phyloP scores from a whole-genome alignment of 768 basidiomycete species.

The Boletus insuetus region DNA sequence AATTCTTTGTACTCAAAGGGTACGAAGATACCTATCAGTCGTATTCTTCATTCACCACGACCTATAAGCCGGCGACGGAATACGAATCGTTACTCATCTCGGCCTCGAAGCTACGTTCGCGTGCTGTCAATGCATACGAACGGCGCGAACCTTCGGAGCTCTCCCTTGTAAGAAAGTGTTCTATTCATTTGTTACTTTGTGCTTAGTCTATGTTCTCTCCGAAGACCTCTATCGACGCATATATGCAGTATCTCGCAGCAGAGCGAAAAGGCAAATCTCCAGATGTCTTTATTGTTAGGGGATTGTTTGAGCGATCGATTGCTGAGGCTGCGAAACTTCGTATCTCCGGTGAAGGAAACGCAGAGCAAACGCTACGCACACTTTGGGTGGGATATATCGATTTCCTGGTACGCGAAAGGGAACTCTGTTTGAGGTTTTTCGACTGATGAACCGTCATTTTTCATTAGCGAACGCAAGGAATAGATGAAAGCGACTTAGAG shows the following conservation, averaged over 20 bases:
- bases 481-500: slow-evolving; percentile 41
- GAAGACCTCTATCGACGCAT: slow-evolving; percentile 52
- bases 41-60: slow-evolving; percentile 89
- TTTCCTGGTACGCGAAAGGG: slow-evolving; percentile 50
- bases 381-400: slow-evolving; percentile 80
- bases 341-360: slow-evolving; percentile 50
- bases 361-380: slow-evolving; percentile 54
- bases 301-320: slow-evolving; percentile 73
- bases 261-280: slow-evolving; percentile 63
- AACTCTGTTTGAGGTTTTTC: neutral
- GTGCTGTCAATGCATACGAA: slow-evolving; percentile 57
- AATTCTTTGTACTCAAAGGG: slow-evolving; percentile 41
- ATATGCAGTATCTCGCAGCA: slow-evolving; percentile 57
- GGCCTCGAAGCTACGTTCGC: slow-evolving; percentile 70
- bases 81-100: slow-evolving; percentile 77
- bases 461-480: slow-evolving; percentile 35
- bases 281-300: slow-evolving; percentile 52
- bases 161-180: slow-evolving; percentile 47
- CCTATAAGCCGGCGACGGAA: slow-evolving; percentile 63
- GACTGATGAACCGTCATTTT: neutral
- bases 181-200: neutral
- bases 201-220: slow-evolving; percentile 14
- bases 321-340: slow-evolving; percentile 63
- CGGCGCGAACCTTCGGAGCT: slow-evolving; percentile 63
- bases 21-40: slow-evolving; percentile 78